phyloP scores from a whole-genome alignment of 192 early-diverging fungal genomes.

The Backusella luteola region DNA sequence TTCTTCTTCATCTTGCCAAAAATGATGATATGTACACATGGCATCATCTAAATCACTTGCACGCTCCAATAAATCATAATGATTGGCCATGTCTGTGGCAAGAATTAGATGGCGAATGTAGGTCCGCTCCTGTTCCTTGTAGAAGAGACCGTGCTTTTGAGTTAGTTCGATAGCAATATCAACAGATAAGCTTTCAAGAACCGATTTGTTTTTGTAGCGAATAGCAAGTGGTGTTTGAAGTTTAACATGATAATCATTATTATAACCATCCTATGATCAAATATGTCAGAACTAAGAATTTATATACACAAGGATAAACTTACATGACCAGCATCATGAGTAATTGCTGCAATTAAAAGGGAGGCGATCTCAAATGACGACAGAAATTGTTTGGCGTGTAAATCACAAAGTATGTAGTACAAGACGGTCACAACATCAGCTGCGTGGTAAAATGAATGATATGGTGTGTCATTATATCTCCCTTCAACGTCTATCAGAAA shows the following conservation, averaged over 20 bases:
- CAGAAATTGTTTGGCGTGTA: conserved; percentile 64
- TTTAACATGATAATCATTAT: conserved; percentile 88
- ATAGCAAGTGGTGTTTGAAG: conserved; percentile 72
- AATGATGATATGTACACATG: conserved; percentile 51
- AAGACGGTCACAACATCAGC: conserved; percentile 83
- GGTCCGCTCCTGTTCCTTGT: conserved; percentile 26
- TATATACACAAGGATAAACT: conserved; percentile 17
- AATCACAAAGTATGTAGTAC: conserved; percentile 69
- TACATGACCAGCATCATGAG: conserved; percentile 86
- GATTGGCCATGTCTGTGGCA: conserved; percentile 10
- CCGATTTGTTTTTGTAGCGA: conserved; percentile 71
- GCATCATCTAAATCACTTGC: conserved; percentile 40
- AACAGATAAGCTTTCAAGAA: conserved; percentile 83
- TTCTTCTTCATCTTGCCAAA: conserved; percentile 41
- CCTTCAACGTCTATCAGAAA: conserved; percentile 78
- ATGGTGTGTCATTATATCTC: conserved; percentile 75
- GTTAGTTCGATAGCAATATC: conserved; percentile 67
- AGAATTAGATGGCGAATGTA: conserved; percentile 18
- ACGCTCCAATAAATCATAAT: conserved; percentile 44
- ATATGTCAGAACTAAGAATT: not conserved
- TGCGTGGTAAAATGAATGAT: conserved; percentile 91
- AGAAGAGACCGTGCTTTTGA: conserved; percentile 65
- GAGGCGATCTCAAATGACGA: conserved; percentile 66
- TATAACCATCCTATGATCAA: conserved; percentile 70
- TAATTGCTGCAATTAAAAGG: conserved; percentile 78